phyloP scores from a whole-genome alignment of 768 basidiomycete genomes.

The Termitomyces sp. region DNA sequence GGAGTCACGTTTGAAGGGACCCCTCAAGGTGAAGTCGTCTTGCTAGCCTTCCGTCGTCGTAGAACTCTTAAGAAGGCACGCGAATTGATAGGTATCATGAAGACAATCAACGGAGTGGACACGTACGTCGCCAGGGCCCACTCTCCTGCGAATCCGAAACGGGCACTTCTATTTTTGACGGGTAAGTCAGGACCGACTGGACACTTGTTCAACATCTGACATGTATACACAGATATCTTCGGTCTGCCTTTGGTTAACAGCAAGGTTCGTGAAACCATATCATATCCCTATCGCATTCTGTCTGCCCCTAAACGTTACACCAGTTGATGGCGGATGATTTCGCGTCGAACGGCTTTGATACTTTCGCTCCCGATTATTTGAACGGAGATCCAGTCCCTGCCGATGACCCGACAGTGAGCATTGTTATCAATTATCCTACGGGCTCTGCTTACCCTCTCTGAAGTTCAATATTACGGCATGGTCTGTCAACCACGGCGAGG shows the following conservation, averaged over 20 bases:
- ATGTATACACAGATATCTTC: constrained; percentile 16
- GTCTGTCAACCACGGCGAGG: constrained; percentile 29
- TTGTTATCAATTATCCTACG: neutral
- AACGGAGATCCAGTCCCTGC: constrained; percentile 19
- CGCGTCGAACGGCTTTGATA: constrained; percentile 21
- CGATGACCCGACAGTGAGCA: constrained; percentile 16
- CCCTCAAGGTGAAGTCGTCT: neutral
- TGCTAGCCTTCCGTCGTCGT: neutral
- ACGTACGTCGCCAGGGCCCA: constrained; percentile 16
- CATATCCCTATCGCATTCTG: too few species aligned
- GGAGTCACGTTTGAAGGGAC: constrained; percentile 18
- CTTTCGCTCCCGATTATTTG: constrained; percentile 20
- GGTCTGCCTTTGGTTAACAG: constrained; percentile 18
- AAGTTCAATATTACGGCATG: constrained; percentile 27
- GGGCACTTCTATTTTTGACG: constrained; percentile 16
- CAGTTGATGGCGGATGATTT: constrained; percentile 22
- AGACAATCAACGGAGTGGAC: constrained; percentile 16
- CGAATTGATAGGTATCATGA: constrained; percentile 8
- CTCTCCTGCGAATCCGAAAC: constrained; percentile 8
- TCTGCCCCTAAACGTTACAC: too few species aligned
- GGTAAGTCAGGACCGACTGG: constrained; percentile 1
- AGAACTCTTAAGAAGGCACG: too few species aligned
- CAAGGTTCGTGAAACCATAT: constrained; percentile 8
- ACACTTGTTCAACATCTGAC: neutral
- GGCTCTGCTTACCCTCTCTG: too few species aligned